A percentile compares a stretch with the other conserved stretches of the same genome.
Evolutionary conservation across 495 filamentous ascomycete species (phyloP).

Genomic region (Neurospora sp.): DNA sequence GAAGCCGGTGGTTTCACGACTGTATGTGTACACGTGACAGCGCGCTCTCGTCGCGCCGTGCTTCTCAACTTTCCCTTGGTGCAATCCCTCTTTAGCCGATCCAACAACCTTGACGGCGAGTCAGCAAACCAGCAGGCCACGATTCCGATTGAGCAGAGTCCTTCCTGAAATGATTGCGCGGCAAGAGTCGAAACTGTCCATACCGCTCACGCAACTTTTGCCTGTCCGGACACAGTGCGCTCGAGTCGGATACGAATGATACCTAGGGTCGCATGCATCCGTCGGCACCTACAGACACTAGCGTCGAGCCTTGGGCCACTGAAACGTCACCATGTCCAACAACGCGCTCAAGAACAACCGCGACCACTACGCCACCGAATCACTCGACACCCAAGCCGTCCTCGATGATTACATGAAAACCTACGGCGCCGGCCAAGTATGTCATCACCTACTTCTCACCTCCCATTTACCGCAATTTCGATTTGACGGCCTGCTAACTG

Average conservation of each 20-base stretch:
- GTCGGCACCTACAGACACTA: background rate
- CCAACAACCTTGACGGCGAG: background rate
- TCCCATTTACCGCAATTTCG: background rate
- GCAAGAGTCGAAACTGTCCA: background rate
- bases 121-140: background rate
- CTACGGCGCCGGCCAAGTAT: slow-evolving; percentile 15
- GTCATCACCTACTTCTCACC: slow-evolving; percentile 1
- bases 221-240: background rate
- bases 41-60: slow-evolving; percentile 12
- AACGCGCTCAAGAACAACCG: background rate
- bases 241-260: slow-evolving; percentile 1
- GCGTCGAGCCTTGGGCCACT: background rate
- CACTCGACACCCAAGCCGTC: slow-evolving; percentile 19
- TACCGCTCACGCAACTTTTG: background rate
- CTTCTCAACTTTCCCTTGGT: background rate
- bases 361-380: slow-evolving; percentile 11
- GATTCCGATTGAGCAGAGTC: background rate
- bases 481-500: background rate
- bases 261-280: background rate
- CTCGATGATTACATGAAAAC: slow-evolving; percentile 12
- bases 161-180: background rate
- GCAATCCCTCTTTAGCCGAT: background rate
- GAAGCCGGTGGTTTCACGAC: background rate
- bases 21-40: slow-evolving; percentile 15
- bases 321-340: background rate